Conservation (phyloP, 305 asterid genomes). For the Euphrasia arctica region DNA sequence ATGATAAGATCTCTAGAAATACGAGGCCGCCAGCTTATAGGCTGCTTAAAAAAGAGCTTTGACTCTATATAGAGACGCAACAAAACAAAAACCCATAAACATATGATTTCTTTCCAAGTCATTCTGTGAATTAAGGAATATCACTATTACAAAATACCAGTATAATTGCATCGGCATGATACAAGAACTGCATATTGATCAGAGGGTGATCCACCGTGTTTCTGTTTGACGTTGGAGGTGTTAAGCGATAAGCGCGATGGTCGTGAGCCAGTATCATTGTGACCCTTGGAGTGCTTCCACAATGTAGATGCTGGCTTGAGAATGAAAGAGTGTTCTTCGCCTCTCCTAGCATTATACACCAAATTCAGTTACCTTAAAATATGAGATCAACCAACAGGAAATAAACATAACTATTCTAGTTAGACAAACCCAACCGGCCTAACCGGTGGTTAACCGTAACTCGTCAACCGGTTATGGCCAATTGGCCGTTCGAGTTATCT, state of each 20-base stretch:
- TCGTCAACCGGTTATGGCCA: no score
- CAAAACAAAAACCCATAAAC: slow-evolving; percentile 12
- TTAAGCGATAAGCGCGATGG: slow-evolving; percentile 42
- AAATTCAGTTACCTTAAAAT: slow-evolving; percentile 21
- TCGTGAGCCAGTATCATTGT: slow-evolving; percentile 34
- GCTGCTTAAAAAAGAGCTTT: slow-evolving; percentile 88
- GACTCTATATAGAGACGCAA: slow-evolving; percentile 57
- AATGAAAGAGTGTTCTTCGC: slow-evolving; percentile 97
- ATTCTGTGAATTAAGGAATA: not conserved
- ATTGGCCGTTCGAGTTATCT: no score
- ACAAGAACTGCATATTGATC: slow-evolving; percentile 86
- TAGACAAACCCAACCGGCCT: not conserved
- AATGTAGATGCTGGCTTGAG: slow-evolving; percentile 79
- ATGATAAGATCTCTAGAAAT: slow-evolving; percentile 91
- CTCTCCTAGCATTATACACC: slow-evolving; percentile 71
- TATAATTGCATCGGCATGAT: slow-evolving; percentile 94
- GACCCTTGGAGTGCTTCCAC: slow-evolving; percentile 52
- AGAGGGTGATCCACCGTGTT: slow-evolving; percentile 45
- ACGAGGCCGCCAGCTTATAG: slow-evolving; percentile 89
- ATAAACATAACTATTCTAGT: not conserved
- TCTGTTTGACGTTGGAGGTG: slow-evolving; percentile 38
- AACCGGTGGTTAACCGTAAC: no score
- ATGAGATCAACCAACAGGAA: slow-evolving; percentile 25
- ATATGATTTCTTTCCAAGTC: slow-evolving; percentile 19
- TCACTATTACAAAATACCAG: slow-evolving; percentile 49